Evolutionary conservation across 1,284 basidiomycete genomes (phyloP).

Genomic region (Tilletia setariae): DNA sequence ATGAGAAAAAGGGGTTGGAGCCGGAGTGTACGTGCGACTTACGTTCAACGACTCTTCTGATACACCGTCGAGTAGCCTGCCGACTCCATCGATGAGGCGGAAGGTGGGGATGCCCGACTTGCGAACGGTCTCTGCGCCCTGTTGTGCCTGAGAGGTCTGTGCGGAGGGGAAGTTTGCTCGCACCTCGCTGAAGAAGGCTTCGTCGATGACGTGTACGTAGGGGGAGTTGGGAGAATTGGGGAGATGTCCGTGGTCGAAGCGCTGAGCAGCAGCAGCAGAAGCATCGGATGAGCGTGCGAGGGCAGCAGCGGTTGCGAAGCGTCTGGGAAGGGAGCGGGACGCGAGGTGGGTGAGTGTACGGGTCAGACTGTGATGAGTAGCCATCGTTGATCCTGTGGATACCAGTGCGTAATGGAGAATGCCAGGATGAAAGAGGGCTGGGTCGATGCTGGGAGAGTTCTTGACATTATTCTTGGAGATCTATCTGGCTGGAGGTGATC

Average conservation of each 20-base stretch:
- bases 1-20: too few species aligned
- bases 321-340: too few species aligned
- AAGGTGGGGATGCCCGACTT: constrained; percentile 42
- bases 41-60: constrained; percentile 35
- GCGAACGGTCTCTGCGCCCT: constrained; percentile 3
- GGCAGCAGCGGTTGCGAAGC: neutral
- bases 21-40: constrained; percentile 5
- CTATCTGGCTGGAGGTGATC: too few species aligned
- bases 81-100: constrained; percentile 39
- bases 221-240: constrained; percentile 40
- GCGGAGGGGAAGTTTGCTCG: constrained; percentile 29
- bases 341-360: too few species aligned
- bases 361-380: too few species aligned
- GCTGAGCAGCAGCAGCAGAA: neutral
- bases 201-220: constrained; percentile 40
- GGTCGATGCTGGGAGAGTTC: too few species aligned
- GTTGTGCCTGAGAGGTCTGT: neutral
- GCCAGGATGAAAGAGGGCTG: too few species aligned
- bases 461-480: too few species aligned
- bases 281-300: neutral
- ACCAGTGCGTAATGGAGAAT: too few species aligned
- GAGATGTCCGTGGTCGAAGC: constrained; percentile 29
- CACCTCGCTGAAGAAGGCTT: constrained; percentile 41
- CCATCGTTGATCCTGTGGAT: too few species aligned
- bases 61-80: constrained; percentile 37